Percentiles rank a stretch among this genome's conserved stretches.
Evolutionary conservation across 2,329 filamentous ascomycete species (phyloP).

Genomic region (Aspergillus eucalypticola): DNA sequence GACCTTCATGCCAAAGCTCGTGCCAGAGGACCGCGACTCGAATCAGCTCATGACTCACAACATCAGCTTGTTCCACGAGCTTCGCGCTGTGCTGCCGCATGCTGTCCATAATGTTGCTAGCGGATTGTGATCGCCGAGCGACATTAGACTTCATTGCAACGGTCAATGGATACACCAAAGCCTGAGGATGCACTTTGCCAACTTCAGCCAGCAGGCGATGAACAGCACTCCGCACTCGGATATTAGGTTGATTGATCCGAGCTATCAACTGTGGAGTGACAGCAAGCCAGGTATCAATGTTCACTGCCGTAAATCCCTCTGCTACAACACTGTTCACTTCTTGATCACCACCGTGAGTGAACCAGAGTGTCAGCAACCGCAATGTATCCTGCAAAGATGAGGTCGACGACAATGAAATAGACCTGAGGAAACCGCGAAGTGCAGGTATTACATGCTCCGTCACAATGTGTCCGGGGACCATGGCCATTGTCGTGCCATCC

Average conservation of each 20-base stretch:
- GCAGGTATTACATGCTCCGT: constrained; percentile 91
- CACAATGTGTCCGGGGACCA: constrained; percentile 67
- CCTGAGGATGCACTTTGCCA: constrained; percentile 90
- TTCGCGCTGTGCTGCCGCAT: constrained; percentile 93
- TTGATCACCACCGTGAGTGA: constrained; percentile 81
- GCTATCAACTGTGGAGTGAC: constrained; percentile 98
- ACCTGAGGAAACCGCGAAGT: constrained; percentile 95
- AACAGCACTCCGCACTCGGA: constrained; percentile 82
- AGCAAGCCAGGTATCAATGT: constrained; percentile 97
- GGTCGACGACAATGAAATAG: constrained; percentile 84
- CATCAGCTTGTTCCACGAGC: constrained; percentile 90
- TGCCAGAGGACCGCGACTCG: constrained; percentile 97
- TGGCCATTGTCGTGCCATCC: constrained; percentile 47
- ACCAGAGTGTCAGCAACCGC: constrained; percentile 90
- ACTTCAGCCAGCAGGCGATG: constrained; percentile 92
- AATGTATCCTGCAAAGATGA: constrained; percentile 96
- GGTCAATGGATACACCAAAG: constrained; percentile 92
- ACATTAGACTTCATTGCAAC: constrained; percentile 97
- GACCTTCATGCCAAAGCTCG: constrained; percentile 96
- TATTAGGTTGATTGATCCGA: constrained; percentile 93
- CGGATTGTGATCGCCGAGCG: constrained; percentile 79
- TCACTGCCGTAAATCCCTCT: constrained; percentile 88
- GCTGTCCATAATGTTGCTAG: constrained; percentile 92
- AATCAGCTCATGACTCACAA: constrained; percentile 95
- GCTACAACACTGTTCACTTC: constrained; percentile 88